Evolutionary conservation across 208 protist species (phyloP).

Genomic region (Acanthamoeba royreba): DNA sequence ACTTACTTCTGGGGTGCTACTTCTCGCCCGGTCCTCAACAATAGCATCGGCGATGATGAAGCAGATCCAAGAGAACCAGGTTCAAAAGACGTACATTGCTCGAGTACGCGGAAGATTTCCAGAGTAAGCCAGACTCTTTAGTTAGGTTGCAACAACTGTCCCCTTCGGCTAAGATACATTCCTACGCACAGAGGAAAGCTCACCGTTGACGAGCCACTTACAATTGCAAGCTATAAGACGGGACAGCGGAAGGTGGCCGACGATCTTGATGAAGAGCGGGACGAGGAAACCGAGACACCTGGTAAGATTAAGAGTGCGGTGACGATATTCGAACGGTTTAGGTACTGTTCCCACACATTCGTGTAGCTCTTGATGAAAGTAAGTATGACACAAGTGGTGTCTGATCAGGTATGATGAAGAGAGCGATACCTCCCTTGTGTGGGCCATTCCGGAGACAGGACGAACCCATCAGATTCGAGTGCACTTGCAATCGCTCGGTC

Average conservation of each 20-base stretch:
- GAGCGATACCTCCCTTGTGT: conserved; percentile 54
- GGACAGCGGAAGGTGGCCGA: not conserved
- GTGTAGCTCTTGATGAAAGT: too few species aligned
- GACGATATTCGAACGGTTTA: not conserved
- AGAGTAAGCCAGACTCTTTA: not conserved
- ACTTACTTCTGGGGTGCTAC: conserved; percentile 72
- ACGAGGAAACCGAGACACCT: not conserved
- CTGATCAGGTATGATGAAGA: conserved; percentile 43
- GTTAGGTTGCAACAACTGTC: too few species aligned
- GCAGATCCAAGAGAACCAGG: conserved; percentile 24
- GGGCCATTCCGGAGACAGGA: conserved; percentile 64
- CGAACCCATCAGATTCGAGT: conserved; percentile 77
- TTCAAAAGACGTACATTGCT: conserved; percentile 64
- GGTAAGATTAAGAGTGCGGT: not conserved
- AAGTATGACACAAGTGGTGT: too few species aligned
- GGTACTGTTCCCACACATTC: too few species aligned
- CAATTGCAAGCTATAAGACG: conserved; percentile 40
- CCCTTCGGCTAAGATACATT: too few species aligned
- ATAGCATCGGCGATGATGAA: conserved; percentile 22
- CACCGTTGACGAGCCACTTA: conserved; percentile 44
- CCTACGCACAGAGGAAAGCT: not conserved
- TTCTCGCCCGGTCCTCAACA: conserved; percentile 52
- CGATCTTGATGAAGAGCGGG: not conserved
- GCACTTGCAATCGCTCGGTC: conserved; percentile 70
- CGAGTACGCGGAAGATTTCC: conserved; percentile 59